Percentiles rank a stretch among this genome's conserved stretches.
Evolutionary conservation across 768 basidiomycete species (phyloP).

Genomic region (Hygrocybe punicea): DNA sequence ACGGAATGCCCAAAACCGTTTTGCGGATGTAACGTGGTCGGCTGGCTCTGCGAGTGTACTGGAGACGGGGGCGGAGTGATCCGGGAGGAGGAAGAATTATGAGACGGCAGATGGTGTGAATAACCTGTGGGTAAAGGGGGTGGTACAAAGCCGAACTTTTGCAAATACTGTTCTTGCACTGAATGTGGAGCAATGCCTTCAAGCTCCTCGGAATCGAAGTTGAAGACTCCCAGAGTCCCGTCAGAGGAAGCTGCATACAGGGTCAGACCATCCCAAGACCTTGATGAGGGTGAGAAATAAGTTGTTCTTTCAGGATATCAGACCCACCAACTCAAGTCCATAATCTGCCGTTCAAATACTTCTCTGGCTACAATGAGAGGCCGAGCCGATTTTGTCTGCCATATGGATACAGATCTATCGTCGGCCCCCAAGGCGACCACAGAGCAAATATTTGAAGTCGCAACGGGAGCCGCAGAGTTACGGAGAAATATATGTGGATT

Average conservation of each 20-base stretch:
- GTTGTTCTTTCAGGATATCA: not conserved
- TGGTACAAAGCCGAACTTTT: constrained; percentile 71
- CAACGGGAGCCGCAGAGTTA: constrained; percentile 60
- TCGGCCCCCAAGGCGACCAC: constrained; percentile 93
- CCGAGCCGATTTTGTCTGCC: constrained; percentile 90
- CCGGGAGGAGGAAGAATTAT: constrained; percentile 10
- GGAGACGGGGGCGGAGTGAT: constrained; percentile 54
- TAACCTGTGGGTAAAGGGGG: constrained; percentile 69
- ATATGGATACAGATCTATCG: constrained; percentile 89
- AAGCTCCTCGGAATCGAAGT: constrained; percentile 75
- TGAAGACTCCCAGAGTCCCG: constrained; percentile 86
- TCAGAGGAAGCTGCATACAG: constrained; percentile 95
- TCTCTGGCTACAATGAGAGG: constrained; percentile 93
- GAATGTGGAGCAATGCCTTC: constrained; percentile 75
- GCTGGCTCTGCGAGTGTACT: constrained; percentile 21
- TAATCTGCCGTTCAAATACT: constrained; percentile 89
- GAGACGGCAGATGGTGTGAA: constrained; percentile 46
- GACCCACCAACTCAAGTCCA: constrained; percentile 91
- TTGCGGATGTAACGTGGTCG: constrained; percentile 32
- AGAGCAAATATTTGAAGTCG: constrained; percentile 82
- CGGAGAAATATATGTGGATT: constrained; percentile 93
- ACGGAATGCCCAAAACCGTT: constrained; percentile 43
- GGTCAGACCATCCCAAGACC: constrained; percentile 90
- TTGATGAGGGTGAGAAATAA: constrained; percentile 26
- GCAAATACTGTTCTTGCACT: constrained; percentile 75